phyloP scores from a whole-genome alignment of 2,329 filamentous ascomycete genomes.

The Talaromyces sp. region DNA sequence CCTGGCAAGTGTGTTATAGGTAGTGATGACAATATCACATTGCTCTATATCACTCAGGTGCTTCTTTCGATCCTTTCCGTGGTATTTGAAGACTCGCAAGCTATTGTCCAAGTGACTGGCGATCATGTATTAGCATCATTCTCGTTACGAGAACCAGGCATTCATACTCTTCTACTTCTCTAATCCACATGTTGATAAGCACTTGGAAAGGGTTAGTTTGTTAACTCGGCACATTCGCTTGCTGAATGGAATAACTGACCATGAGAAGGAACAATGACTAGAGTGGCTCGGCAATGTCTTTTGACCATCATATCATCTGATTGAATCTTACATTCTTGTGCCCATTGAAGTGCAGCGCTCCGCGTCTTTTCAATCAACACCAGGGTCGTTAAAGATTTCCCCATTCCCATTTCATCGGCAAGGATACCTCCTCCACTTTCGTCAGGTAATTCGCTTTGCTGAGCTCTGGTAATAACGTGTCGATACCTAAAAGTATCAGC shows the following conservation, averaged over 20 bases:
- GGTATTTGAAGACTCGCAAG: constrained; percentile 36
- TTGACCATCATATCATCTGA: neutral
- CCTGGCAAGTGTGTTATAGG: constrained; percentile 45
- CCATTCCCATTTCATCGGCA: constrained; percentile 61
- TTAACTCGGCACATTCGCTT: neutral
- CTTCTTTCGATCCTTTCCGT: constrained; percentile 32
- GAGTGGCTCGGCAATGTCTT: constrained; percentile 36
- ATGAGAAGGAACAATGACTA: constrained; percentile 46
- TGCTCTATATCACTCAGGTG: constrained; percentile 28
- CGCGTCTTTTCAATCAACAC: constrained; percentile 47
- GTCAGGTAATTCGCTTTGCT: constrained; percentile 17
- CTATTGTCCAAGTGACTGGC: constrained; percentile 33
- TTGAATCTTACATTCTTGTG: constrained; percentile 20
- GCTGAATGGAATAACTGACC: constrained; percentile 28
- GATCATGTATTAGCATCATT: neutral
- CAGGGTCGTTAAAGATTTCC: constrained; percentile 55
- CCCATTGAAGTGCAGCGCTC: constrained; percentile 37
- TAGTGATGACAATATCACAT: constrained; percentile 47
- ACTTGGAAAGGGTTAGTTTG: constrained; percentile 28
- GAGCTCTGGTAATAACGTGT: constrained; percentile 41
- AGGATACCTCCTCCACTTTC: constrained; percentile 48
- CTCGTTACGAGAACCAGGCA: constrained; percentile 5
- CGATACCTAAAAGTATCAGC: constrained; percentile 27
- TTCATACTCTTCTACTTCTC: constrained; percentile 39
- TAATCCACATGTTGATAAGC: constrained; percentile 41